Base-by-base conservation (phyloP, 108 stramenopile species). In the Discostella pseudostelligera region DNA sequence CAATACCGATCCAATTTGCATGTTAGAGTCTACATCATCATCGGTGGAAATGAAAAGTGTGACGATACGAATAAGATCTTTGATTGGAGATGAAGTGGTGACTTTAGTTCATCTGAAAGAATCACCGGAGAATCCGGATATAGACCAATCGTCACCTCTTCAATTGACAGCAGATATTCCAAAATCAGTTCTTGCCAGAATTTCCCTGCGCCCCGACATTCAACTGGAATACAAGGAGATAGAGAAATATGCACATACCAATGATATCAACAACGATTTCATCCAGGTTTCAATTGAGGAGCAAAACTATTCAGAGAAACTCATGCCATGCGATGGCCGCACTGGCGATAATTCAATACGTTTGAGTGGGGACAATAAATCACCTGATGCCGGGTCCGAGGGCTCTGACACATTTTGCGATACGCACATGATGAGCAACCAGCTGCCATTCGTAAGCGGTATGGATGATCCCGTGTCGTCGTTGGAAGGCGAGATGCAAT, bases 31-130 rank as follows among this genome's bases (percentile, higher is more conserved):
- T 4, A 50, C 47, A 36, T n/a, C 29, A 21, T 32, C 32, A 4
- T 47, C n/a, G 21, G 4, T 12, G 35, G 65, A 57, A 35, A 17
- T 48, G 45, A 67, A 57, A 57, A 43, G 28, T 13, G 47, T 51
- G 20, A 50, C 6, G 4, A 47, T 67, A 1, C 28, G 47, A 4
- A 44, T 40, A 19, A 36, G 22, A n/a, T 2, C 42, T n/a, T n/a
- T 43, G 10, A 53, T 5, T 24, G 39, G 40, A 50, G 37, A 40
- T 0, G 17, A 3, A n/a, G n/a, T 9, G 11, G 47, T 3, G 32
- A 0, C 32, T 40, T 32, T n/a, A 11, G 21, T 48, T 45, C 25
- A 28, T 1, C 20, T 4, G 19, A 45, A 3, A 16, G 10, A 9
- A 0, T 11, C 3, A 2, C 32, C 32, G 32, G 5, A 32, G 32